phyloP scores from a whole-genome alignment of 2,329 filamentous ascomycete species.

The Didymosphaeria variabile region DNA sequence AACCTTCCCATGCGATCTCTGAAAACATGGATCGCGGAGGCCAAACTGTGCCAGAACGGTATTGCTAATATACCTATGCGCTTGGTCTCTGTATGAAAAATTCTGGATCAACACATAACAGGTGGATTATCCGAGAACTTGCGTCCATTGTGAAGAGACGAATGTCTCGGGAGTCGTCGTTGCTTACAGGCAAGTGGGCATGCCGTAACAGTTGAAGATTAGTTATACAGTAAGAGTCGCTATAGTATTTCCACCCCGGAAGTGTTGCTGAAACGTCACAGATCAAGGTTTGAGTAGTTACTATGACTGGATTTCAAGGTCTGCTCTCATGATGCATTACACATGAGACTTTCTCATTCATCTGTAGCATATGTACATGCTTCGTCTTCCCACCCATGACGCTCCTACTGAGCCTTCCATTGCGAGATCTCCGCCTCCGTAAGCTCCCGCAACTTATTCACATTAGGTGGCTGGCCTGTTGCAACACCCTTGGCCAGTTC shows the following conservation, averaged over 20 bases:
- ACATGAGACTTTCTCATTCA: not conserved
- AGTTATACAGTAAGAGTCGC: not conserved
- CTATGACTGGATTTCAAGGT: not conserved
- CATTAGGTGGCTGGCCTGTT: constrained; percentile 73
- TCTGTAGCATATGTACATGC: not conserved
- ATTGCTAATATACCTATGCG: too few species aligned
- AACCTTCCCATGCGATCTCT: too few species aligned
- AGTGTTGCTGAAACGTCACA: not conserved
- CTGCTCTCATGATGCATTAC: constrained; percentile 4
- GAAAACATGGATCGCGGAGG: too few species aligned
- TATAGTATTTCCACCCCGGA: not conserved
- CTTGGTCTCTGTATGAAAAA: too few species aligned
- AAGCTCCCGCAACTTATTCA: constrained; percentile 81
- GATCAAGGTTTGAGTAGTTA: not conserved
- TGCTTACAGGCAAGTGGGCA: too few species aligned
- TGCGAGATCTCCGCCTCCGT: constrained; percentile 58
- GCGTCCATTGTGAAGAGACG: too few species aligned
- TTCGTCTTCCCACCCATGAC: not conserved
- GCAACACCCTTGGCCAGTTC: constrained; percentile 80
- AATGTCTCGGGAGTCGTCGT: too few species aligned
- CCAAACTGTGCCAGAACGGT: too few species aligned
- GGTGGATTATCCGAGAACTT: too few species aligned
- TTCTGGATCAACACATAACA: too few species aligned
- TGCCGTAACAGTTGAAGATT: too few species aligned
- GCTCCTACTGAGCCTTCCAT: constrained; percentile 43